These are phyloP conservation scores for Salix purpurea DNA, from an alignment of 345 rosid genomes.

Conservation along the genomic window DNA sequence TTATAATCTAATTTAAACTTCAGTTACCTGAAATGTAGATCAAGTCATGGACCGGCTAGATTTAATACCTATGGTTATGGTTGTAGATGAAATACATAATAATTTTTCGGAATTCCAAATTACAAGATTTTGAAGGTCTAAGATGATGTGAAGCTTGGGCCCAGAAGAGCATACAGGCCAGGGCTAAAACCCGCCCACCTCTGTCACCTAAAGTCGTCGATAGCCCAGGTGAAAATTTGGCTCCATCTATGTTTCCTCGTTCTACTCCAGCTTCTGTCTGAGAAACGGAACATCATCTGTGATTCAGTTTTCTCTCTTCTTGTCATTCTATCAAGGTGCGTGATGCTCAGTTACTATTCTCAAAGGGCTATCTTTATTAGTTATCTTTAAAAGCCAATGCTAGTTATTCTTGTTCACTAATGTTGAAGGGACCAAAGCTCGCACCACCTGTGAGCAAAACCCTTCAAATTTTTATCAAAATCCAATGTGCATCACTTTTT, in stretches of 20 bases:
- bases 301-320: background rate
- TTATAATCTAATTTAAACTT: no score
- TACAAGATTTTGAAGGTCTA: no score
- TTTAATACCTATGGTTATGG: no score
- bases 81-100: no score
- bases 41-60: no score
- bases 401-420: background rate
- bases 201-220: no score
- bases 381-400: background rate
- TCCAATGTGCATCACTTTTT: constrained; percentile 2
- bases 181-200: no score
- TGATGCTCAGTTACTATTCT: background rate
- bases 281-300: background rate
- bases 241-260: background rate
- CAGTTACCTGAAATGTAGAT: no score
- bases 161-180: no score
- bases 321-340: background rate
- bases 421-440: constrained; percentile 44
- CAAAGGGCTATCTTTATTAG: background rate
- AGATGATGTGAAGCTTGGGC: no score
- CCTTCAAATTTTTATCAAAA: constrained; percentile 17
- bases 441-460: constrained; percentile 32
- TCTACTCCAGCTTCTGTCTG: background rate
- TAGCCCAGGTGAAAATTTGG: background rate
- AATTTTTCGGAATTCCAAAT: no score